Evolutionary conservation across 768 basidiomycete species (phyloP), one percentile per base, ranked within the genome.

Genomic region (Gelatoporia subvermispora): DNA sequence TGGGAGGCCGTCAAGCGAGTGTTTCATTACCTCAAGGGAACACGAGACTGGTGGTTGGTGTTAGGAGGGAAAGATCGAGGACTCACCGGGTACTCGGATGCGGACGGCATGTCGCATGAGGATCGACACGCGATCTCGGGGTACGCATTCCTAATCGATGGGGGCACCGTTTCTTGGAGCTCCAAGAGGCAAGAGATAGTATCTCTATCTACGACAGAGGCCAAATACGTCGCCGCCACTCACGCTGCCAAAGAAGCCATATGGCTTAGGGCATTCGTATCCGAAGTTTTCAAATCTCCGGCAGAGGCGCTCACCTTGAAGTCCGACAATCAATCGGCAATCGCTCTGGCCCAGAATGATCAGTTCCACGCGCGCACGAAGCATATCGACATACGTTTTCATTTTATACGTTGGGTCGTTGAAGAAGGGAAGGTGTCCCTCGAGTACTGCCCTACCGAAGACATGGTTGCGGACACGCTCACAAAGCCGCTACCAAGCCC

Each of bases 181-280:
- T 67, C 68, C 0, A 62, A 66, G 42, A 63, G 67, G 41, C 77
- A 80, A 49, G 17, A 35, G 8, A 57, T 61, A 2, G 61, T 72
- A 0, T 61, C 70, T 0, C 56, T 64, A 1, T 72, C 68, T 1
- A 69, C 68, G 1, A 63, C 63, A 0, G 68, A 73, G 47, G 63
- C 70, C 2, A 70, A 75, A 50, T 73, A 75, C 50, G 63, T 70
- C 25, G 64, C 70, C 4, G 52, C 59, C n/a, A n/a, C n/a, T n/a
- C n/a, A n/a, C n/a, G n/a, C n/a, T n/a, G n/a, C n/a, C n/a, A n/a
- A n/a, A n/a, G 63, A 75, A 51, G 63, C 59, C 2, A 13, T 72
- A 3, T 77, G 73, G 73, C 47, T 68, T 4, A 41, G 43, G 22
- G 21, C 16, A n/a, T 23, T 48, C 20, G 22, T 50, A n/a, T 13